Base-by-base conservation (phyloP, 192 early-diverging fungal species). In the Phycomyces nitens region DNA sequence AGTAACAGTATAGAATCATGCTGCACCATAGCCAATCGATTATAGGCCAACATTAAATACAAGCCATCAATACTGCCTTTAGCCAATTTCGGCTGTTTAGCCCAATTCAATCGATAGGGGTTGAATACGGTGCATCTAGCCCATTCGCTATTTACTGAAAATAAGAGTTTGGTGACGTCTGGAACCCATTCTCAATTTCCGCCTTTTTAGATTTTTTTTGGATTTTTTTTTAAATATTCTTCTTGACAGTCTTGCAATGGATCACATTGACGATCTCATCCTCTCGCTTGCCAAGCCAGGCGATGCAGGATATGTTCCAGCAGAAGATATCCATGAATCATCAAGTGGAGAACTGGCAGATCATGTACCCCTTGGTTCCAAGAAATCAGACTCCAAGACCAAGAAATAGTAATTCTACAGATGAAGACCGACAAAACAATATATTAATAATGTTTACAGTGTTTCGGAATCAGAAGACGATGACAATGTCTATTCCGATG, bases 401-500 rank as follows among this genome's bases (percentile, higher is more conserved):
- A 43, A 24, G 24, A 52, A 62, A 62, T 29, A 59, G 54, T 21
- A 60, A 56, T 14, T 53, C 40, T 18, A 55, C 34, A 39, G 24
- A 26, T 38, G 40, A 53, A 47, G 39, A 40, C 49, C 38, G 27
- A 29, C 34, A 2, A 68, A 29, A 34, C 56, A 69, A 40, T 14
- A 27, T 8, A 56, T 39, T 16, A 29, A 62, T 1, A 21, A 12
- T 44, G 27, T 39, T 3, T 16, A 47, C 39, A 66, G 61, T 58
- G 29, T 58, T 18, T 63, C 60, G 38, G 76, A 77, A 56, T 75
- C 74, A 56, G 76, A 82, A 50, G 74, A 66, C 38, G 75, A 64
- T 49, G 66, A 70, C 41, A 60, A 56, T 14, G 66, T 60, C 40
- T 53, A 77, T 71, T 64, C 70, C 14, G 70, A 78, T 56, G 78